These are phyloP conservation scores for Acanthamoeba lenticulata DNA, from an alignment of 208 protist species.

Conservation along the genomic window DNA sequence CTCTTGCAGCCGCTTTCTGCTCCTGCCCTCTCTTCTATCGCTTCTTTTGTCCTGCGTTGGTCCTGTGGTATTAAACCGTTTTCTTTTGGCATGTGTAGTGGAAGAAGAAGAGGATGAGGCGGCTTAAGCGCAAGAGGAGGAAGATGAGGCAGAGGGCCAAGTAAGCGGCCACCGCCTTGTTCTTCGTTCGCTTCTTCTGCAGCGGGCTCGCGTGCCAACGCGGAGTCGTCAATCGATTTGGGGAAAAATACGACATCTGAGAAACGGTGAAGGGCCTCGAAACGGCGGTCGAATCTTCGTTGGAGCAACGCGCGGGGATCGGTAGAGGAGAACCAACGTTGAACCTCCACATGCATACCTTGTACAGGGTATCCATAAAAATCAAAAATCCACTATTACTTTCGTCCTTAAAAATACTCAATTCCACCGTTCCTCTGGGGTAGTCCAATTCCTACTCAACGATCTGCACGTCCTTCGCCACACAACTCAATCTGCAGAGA, in stretches of 20 bases:
- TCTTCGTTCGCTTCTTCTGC: conserved; percentile 32
- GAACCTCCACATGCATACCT: neutral
- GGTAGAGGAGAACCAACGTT: conserved; percentile 6
- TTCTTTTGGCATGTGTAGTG: neutral
- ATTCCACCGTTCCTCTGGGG: no score
- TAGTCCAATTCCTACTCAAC: neutral
- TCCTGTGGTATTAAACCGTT: no score
- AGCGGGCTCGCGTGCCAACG: conserved; percentile 23
- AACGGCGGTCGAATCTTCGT: neutral
- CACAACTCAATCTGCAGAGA: neutral
- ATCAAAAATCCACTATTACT: neutral
- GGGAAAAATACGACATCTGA: conserved; percentile 9
- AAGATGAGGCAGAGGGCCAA: conserved; percentile 62
- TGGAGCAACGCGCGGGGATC: conserved; percentile 21
- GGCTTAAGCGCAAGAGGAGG: conserved; percentile 62
- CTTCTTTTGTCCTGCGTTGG: neutral
- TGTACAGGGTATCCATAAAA: conserved; percentile 22
- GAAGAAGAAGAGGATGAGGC: conserved; percentile 62
- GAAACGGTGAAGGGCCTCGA: conserved; percentile 10
- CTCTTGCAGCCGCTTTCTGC: no score
- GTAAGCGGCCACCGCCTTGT: conserved; percentile 38
- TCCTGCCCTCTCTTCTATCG: neutral
- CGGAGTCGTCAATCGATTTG: neutral
- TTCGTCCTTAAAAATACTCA: no score
- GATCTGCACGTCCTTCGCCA: neutral